Conservation (phyloP, 768 basidiomycete species). For the Pleurotus tuoliensis region DNA sequence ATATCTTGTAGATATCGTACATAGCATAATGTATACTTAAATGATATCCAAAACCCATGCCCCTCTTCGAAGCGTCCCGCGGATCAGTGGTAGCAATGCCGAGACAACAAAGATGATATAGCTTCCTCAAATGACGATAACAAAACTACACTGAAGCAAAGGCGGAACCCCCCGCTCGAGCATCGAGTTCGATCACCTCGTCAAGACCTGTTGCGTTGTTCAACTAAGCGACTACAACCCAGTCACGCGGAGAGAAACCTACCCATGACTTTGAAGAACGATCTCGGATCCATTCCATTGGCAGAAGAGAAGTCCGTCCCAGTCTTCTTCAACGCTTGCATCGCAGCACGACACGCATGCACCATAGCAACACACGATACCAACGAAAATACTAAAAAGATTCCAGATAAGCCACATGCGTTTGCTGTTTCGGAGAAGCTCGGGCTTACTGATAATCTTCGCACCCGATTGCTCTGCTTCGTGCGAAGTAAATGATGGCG, state of each 20-base stretch:
- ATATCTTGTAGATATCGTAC: too few species aligned
- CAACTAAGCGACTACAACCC: too few species aligned
- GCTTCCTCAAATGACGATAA: neutral
- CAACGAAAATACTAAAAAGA: constrained; percentile 38
- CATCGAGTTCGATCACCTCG: constrained; percentile 9
- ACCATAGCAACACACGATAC: constrained; percentile 44
- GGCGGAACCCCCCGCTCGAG: constrained; percentile 11
- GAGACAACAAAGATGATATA: neutral
- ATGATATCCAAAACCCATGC: too few species aligned
- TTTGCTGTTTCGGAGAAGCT: neutral
- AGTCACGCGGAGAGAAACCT: constrained; percentile 2
- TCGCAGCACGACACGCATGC: constrained; percentile 44
- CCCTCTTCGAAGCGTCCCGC: too few species aligned
- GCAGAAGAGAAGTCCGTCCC: constrained; percentile 41
- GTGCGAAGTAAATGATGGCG: constrained; percentile 44
- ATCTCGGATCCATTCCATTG: constrained; percentile 44
- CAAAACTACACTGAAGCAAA: constrained; percentile 7
- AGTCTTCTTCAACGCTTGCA: constrained; percentile 43
- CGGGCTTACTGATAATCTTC: constrained; percentile 33
- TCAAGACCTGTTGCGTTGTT: neutral
- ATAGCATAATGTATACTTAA: too few species aligned
- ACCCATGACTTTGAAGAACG: constrained; percentile 51
- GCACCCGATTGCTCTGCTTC: constrained; percentile 43
- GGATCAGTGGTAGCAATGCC: neutral
- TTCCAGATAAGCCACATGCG: neutral